These are phyloP conservation scores for Podila epicladia DNA, from an alignment of 192 early-diverging fungal species.

Conservation along the genomic window DNA sequence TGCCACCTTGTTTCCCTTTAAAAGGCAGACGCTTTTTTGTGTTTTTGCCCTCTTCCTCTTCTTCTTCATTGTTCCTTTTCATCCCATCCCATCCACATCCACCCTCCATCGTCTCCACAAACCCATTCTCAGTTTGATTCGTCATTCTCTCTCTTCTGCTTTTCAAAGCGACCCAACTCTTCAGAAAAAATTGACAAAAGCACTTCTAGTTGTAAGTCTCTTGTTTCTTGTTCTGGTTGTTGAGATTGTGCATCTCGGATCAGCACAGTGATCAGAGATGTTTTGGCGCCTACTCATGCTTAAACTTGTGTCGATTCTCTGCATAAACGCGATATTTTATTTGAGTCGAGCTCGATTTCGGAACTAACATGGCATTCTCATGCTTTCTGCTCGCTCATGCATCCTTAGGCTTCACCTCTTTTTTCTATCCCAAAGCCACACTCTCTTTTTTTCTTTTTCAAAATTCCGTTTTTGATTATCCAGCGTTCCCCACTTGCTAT, in stretches of 20 bases:
- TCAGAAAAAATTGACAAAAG: constrained; percentile 22
- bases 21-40: constrained; percentile 1
- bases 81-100: not conserved
- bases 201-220: constrained; percentile 21
- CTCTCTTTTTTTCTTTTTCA: not conserved
- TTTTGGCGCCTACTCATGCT: no score
- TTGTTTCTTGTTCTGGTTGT: not conserved
- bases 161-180: not conserved
- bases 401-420: constrained; percentile 18
- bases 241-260: not conserved
- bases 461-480: constrained; percentile 42
- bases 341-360: not conserved
- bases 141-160: not conserved
- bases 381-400: not conserved
- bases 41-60: no score
- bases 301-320: no score
- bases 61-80: not conserved
- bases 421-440: constrained; percentile 7
- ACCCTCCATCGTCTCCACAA: constrained; percentile 2
- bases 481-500: constrained; percentile 47
- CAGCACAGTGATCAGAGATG: no score
- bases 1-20: constrained; percentile 1
- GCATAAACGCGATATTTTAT: no score
- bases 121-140: not conserved
- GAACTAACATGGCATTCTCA: not conserved